Conservation (phyloP, 2,329 filamentous ascomycete genomes). For the Blastomyces emzantsi region DNA sequence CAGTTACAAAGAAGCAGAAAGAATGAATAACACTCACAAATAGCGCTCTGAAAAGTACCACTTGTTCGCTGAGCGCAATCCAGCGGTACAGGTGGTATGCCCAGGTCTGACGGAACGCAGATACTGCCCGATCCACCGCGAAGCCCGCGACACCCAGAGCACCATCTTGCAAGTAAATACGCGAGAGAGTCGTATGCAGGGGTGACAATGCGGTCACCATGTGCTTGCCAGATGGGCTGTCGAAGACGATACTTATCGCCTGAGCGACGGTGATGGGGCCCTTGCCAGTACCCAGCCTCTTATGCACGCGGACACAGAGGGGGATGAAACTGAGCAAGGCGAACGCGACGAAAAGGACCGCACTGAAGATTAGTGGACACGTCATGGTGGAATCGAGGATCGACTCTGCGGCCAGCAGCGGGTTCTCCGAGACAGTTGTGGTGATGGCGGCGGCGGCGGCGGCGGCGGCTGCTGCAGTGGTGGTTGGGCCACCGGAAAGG, state of each 20-base stretch:
- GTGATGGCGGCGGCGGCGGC: not conserved
- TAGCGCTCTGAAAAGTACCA: not conserved
- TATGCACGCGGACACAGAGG: not conserved
- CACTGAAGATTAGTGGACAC: conserved; percentile 3
- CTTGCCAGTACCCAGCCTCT: not conserved
- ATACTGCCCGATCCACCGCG: not conserved
- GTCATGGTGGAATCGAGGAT: not conserved
- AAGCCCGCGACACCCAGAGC: not conserved
- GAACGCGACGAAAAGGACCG: not conserved
- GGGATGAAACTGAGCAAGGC: conserved; percentile 1
- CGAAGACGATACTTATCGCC: not conserved
- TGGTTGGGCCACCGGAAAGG: not conserved
- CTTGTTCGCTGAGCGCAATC: not conserved
- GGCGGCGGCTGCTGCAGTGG: not conserved
- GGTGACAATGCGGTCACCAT: not conserved
- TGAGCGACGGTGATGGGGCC: not conserved
- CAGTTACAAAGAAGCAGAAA: not conserved
- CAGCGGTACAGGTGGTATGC: not conserved
- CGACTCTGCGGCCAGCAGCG: not conserved
- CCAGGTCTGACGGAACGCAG: not conserved
- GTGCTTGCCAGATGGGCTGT: not conserved
- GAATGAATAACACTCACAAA: not conserved
- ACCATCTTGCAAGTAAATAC: not conserved
- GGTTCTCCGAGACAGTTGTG: not conserved
- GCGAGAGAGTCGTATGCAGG: not conserved